Evolutionary conservation across 2,329 filamentous ascomycete species (phyloP), one percentile per base, ranked within the genome.

Genomic region (Ophiostoma sp.): DNA sequence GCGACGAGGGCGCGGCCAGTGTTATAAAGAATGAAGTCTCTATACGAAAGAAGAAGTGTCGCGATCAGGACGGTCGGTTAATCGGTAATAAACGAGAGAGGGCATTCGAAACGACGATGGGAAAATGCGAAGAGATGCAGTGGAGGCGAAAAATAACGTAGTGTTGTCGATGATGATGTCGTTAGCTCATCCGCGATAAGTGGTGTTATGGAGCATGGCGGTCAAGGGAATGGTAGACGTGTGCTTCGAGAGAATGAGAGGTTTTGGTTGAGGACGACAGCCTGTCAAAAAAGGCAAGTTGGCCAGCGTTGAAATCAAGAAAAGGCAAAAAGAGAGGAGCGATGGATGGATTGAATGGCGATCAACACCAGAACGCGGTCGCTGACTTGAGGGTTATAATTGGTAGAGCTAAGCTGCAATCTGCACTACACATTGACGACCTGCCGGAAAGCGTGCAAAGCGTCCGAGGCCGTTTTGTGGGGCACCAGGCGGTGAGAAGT

Each of bases 261-360:
- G 15, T 19, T 17, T 19, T 6, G 15, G 11, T 48, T 12, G 19
- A 19, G 7, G 11, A 25, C 31, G 33, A 15, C 59, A 22, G 19
- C 33, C 9, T 36, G 12, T 22, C 31, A n/a, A 3, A 25, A 50
- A 19, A 45, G 11, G 42, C 39, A 45, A 45, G 42, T 31, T 42
- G 25, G 6, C 36, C 2, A 36, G 9, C 7, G 36, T 12, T 50
- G n/a, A 28, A 33, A 22, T 28, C 3, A 28, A 28, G 63, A 68
- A 50, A 9, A 3, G 33, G n/a, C 25, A 69, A 17, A 52, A 25
- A 33, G 15, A 19, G 2, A 22, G 17, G 66, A 69, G 31, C 22
- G 66, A 55, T 55, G 66, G 66, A 55, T 55, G 66, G 66, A 12
- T 69, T 39, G n/a, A 48, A 52, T 69, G 68, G n/a, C 31, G 66